phyloP scores from a whole-genome alignment of 139 green algal species.

The Chlorella sp. region DNA sequence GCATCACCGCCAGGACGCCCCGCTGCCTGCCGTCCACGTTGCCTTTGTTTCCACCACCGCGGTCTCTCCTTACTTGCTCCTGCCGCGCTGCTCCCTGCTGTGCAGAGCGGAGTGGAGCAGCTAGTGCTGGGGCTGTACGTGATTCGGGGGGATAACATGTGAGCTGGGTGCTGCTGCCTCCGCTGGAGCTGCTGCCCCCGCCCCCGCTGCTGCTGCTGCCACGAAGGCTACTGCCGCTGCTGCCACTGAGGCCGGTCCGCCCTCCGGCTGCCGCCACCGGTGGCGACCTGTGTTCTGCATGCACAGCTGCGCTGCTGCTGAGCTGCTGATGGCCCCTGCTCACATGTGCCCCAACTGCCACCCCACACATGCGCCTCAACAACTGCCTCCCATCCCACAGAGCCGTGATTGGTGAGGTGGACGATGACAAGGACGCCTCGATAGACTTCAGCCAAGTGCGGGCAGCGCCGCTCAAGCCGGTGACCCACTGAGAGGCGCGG shows the following conservation, averaged over 20 bases:
- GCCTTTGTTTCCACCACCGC: neutral
- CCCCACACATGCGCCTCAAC: neutral
- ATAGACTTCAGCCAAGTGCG: constrained; percentile 74
- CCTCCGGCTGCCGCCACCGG: no score
- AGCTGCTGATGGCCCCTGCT: no score
- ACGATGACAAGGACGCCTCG: constrained; percentile 84
- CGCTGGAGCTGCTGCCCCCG: no score
- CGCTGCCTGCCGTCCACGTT: neutral
- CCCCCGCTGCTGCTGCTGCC: no score
- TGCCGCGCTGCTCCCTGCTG: neutral
- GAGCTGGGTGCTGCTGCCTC: neutral
- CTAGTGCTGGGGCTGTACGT: constrained; percentile 89
- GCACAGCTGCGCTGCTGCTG: no score
- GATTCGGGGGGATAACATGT: constrained; percentile 97
- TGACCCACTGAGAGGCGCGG: constrained; percentile 72
- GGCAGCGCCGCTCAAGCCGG: constrained; percentile 80
- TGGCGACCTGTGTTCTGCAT: no score
- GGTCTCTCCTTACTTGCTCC: neutral
- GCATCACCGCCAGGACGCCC: no score
- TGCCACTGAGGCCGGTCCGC: no score
- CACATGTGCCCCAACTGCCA: neutral
- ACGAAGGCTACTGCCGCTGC: neutral
- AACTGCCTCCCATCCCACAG: constrained; percentile 54
- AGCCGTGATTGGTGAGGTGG: constrained; percentile 93
- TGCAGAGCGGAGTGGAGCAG: constrained; percentile 88